phyloP scores from a whole-genome alignment of 148 eudicot genomes.

The Spergularia marina region DNA sequence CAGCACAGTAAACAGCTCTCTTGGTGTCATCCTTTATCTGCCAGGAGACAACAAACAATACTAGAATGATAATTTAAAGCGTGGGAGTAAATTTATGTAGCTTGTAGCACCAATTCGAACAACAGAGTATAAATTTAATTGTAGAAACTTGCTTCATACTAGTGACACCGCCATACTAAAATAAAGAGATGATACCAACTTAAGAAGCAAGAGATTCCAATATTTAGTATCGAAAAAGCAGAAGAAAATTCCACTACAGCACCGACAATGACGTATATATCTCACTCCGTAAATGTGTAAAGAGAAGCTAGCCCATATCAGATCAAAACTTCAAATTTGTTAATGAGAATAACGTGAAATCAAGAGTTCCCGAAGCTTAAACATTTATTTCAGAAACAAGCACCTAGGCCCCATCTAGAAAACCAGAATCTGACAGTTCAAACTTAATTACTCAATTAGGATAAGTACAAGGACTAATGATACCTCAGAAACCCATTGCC shows the following conservation, averaged over 20 bases:
- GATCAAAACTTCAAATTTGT: background rate
- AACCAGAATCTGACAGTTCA: background rate
- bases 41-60: constrained; percentile 16
- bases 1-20: constrained; percentile 88
- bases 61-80: background rate
- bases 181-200: background rate
- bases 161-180: background rate
- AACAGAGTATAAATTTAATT: background rate
- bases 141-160: background rate
- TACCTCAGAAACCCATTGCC: constrained; percentile 99
- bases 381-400: background rate
- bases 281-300: background rate
- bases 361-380: background rate
- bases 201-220: background rate
- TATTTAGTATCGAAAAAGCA: background rate
- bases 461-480: constrained; percentile 8
- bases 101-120: constrained; percentile 2
- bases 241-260: background rate
- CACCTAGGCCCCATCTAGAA: background rate
- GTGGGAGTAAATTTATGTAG: background rate
- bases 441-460: background rate
- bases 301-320: background rate
- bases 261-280: background rate
- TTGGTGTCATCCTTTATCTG: constrained; percentile 90
- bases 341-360: background rate